Percentiles rank a stretch among this genome's conserved stretches.
Conservation (phyloP, 192 early-diverging fungal species). For the Piromyces sp. region DNA sequence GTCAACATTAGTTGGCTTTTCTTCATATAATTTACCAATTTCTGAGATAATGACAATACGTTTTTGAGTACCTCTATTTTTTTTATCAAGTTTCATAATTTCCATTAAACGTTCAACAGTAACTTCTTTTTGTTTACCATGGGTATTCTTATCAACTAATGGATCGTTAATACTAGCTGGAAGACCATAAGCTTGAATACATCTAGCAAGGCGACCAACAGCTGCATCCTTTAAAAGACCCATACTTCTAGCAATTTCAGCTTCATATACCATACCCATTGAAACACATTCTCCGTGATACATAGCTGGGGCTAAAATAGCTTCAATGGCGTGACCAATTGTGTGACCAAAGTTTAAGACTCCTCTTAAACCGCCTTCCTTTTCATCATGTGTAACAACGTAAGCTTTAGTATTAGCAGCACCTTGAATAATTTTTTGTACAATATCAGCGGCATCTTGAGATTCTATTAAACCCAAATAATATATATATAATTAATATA, state of each 20-base stretch:
- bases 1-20: constrained; percentile 59
- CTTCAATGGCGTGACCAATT: constrained; percentile 92
- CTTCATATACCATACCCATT: constrained; percentile 87
- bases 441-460: constrained; percentile 1
- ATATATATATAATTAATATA: no score
- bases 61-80: constrained; percentile 81
- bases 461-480: no score
- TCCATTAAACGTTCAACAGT: constrained; percentile 70
- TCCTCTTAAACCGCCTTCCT: constrained; percentile 82
- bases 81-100: constrained; percentile 90
- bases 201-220: constrained; percentile 68
- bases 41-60: constrained; percentile 67
- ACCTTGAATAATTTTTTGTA: constrained; percentile 73
- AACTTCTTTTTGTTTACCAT: constrained; percentile 8
- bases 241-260: constrained; percentile 74
- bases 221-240: constrained; percentile 62
- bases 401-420: constrained; percentile 82
- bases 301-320: constrained; percentile 66
- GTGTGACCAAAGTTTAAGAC: constrained; percentile 95
- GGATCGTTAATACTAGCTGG: constrained; percentile 74
- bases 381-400: constrained; percentile 88
- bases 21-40: constrained; percentile 74
- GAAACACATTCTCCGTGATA: constrained; percentile 95
- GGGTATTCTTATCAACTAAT: constrained; percentile 29
- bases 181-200: constrained; percentile 71